Base-by-base conservation (phyloP, 106 monocot species). In the Dendrobium chrysotoxum region DNA sequence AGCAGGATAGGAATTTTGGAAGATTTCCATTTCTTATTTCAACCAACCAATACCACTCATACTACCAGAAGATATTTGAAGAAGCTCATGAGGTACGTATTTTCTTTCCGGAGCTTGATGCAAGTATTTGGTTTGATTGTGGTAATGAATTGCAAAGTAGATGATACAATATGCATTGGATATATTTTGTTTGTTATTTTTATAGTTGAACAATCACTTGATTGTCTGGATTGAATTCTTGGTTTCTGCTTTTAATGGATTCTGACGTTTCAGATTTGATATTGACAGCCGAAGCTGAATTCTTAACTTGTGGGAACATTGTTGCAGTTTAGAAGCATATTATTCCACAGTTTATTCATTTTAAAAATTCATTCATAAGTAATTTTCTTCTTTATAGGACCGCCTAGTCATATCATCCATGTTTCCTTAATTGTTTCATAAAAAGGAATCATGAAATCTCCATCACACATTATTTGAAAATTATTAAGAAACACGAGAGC, bases 11-110 rank as follows among this genome's bases (percentile, higher is more conserved):
- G 55, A 78, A 76, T 13, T 75, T 79, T 78, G 88, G 88, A n/a
- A 94, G 88, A 82, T 94, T 97, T 84, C 92, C 94, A 41, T 97
- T 97, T 88, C 94, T 97, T 90, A 81, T 92, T 78, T 80, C 90
- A 42, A 84, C 90, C 21, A 94, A 91, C 76, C 84, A 73, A 30
- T 94, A 92, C 80, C 89, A 97, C 72, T 78, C 92, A 21, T 97
- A 92, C 81, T 97, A 94, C 75, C 81, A 91, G 28, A 89, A 91
- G 80, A 58, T 94, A 82, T 92, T 94, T 25, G 70, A 89, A 64
- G 90, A 91, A 82, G 87, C 97, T 66, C 53, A 76, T 73, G 92
- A 97, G 97, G 97, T 97, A 86, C 15, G 42, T 58, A 10, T 70
- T 42, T 41, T 74, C 35, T 80, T 47, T 39, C 75, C 7, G 0